Base-by-base conservation (phyloP, 352 stramenopile genomes). In the Phytophthora rubi region DNA sequence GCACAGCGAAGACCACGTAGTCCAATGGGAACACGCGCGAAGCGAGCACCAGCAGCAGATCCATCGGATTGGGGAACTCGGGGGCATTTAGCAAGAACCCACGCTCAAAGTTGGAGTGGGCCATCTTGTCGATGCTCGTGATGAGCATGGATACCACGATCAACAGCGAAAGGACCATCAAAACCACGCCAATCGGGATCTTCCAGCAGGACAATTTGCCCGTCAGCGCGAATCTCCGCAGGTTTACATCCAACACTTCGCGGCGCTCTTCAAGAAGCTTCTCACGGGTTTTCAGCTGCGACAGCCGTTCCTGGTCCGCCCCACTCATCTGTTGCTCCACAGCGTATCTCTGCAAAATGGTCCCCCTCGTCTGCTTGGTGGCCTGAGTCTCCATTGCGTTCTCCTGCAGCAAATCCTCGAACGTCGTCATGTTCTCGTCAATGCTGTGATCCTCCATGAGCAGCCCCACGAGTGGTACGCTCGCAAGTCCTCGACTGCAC, bases 1-100 rank as follows among this genome's bases (percentile, higher is more conserved):
- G 75, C 63, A 90, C 73, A 28, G 76, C 72, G 59, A 96, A 96
- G 26, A 95, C 74, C 32, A 93, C 73, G 69, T 96, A 96, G 74
- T 96, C 89, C 53, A 96, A 71, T 12, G 89, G 89, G 54, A 96
- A 96, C 13, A 89, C 79, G 7, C 62, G 78, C 28, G 89, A 96
- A 13, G 82, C 80, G 26, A 94, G 71, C 61, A 96, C 83, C 28
- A 96, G 67, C 39, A 96, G 65, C 2, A 76, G 57, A 69, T 96
- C 89, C 64, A 96, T 81, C 8, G 87, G 86, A 56, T 94, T 96
- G 4, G 84, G 83, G 37, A 93, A 88, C 61, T 56, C 39, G 0
- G 86, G 81, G 30, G 71, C 51, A 58, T 96, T 90, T 12, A 94
- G 69, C 23, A 94, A 58, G 47, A 94, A 96, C 6, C 89, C 89